Evolutionary conservation across 148 eudicot genomes (phyloP).

Genomic region (Rhododendron griersonianum): DNA sequence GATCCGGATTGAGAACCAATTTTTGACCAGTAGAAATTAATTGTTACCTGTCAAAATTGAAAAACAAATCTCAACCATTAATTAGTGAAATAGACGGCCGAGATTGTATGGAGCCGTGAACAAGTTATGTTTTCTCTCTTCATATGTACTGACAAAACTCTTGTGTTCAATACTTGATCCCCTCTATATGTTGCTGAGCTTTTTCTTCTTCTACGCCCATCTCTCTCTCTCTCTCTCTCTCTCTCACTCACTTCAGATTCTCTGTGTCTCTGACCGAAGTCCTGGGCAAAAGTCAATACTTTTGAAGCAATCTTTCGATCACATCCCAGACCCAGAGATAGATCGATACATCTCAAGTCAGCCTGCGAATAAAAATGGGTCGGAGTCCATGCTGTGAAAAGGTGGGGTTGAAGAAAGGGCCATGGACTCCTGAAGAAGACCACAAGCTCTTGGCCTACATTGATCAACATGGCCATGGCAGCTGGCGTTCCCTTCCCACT

Average conservation of each 20-base stretch:
- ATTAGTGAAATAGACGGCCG: too few species aligned
- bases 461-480: slow-evolving; percentile 92
- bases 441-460: slow-evolving; percentile 84
- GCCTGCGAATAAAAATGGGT: slow-evolving; percentile 46
- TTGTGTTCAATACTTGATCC: not conserved
- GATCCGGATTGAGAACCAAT: too few species aligned
- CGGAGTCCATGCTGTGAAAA: slow-evolving; percentile 91
- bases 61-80: too few species aligned
- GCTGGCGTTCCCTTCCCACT: slow-evolving; percentile 87
- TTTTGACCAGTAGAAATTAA: too few species aligned
- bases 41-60: too few species aligned
- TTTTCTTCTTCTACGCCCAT: not conserved
- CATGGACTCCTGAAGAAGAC: slow-evolving; percentile 99
- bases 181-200: slow-evolving; percentile 27
- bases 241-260: not conserved
- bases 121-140: too few species aligned
- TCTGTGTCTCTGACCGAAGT: too few species aligned
- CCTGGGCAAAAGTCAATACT: too few species aligned
- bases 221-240: not conserved
- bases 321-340: too few species aligned
- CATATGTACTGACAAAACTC: not conserved
- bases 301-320: not conserved
- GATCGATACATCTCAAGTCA: not conserved
- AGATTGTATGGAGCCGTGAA: too few species aligned
- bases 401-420: slow-evolving; percentile 87